These are phyloP conservation scores for Phytopythium aichiense DNA, from an alignment of 352 stramenopile species.

Conservation along the genomic window DNA sequence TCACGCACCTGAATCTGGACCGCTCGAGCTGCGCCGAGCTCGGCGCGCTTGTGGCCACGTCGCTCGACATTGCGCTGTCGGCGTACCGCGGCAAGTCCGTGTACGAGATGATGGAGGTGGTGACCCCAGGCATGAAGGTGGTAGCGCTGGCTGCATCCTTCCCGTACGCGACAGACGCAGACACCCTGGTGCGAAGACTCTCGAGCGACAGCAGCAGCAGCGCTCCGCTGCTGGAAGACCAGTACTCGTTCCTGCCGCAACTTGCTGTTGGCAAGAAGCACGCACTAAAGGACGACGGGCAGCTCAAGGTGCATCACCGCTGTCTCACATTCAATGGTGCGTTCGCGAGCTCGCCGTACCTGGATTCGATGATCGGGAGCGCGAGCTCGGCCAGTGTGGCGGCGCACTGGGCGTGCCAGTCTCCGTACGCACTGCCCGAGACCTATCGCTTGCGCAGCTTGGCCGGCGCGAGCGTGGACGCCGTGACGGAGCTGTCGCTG, in stretches of 20 bases:
- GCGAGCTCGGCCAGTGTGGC: conserved; percentile 25
- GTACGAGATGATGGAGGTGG: conserved; percentile 43
- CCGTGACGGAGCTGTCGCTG: conserved; percentile 39
- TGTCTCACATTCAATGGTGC: conserved; percentile 45
- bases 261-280: conserved; percentile 11
- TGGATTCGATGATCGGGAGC: conserved; percentile 26
- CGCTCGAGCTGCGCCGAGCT: conserved; percentile 25
- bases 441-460: conserved; percentile 21
- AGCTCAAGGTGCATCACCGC: conserved; percentile 29
- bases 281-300: not conserved
- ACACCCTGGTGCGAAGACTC: conserved; percentile 26
- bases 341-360: conserved; percentile 22
- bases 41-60: conserved; percentile 34
- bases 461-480: conserved; percentile 26
- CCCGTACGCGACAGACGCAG: conserved; percentile 29
- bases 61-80: conserved; percentile 49
- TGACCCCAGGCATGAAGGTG: conserved; percentile 52
- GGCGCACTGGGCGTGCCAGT: conserved; percentile 33
- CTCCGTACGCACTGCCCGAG: conserved; percentile 17
- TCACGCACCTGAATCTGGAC: conserved; percentile 24
- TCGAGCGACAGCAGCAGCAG: conserved; percentile 12
- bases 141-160: conserved; percentile 45
- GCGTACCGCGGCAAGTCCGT: conserved; percentile 26
- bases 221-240: conserved; percentile 8
- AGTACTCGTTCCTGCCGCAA: conserved; percentile 40